Conservation (phyloP, 495 filamentous ascomycete genomes). For the Neurospora terricola region DNA sequence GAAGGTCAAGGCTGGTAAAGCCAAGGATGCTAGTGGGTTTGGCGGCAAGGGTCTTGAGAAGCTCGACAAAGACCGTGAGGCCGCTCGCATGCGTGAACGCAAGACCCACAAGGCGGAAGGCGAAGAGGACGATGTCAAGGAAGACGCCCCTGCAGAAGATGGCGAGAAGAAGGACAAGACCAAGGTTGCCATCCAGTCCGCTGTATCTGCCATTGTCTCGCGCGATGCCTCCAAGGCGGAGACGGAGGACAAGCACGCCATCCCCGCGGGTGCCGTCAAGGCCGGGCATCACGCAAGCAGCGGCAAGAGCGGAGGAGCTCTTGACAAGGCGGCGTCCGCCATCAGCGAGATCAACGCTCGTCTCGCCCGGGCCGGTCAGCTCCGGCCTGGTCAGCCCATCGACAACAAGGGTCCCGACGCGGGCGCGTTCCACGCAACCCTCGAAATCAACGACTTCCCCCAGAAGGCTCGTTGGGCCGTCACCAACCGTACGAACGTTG, state of each 20-base stretch:
- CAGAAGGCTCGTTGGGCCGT: conserved; percentile 99
- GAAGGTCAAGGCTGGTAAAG: conserved; percentile 87
- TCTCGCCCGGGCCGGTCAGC: conserved; percentile 72
- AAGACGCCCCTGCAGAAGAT: conserved; percentile 54
- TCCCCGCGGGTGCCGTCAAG: conserved; percentile 49
- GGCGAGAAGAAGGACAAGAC: conserved; percentile 51
- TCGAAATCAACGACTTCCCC: conserved; percentile 99
- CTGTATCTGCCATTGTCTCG: conserved; percentile 46
- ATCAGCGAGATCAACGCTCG: conserved; percentile 81
- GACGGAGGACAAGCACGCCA: conserved; percentile 41
- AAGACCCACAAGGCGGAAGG: conserved; percentile 86
- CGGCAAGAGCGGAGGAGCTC: conserved; percentile 50
- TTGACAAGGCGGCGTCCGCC: conserved; percentile 77
- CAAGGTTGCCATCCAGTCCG: conserved; percentile 51
- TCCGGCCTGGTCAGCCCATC: conserved; percentile 86
- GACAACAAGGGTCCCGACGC: conserved; percentile 98
- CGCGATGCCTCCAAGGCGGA: conserved; percentile 28
- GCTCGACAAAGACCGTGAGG: conserved; percentile 82
- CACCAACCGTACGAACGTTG: conserved; percentile 97
- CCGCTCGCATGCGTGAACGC: conserved; percentile 71
- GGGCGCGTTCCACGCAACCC: conserved; percentile 89
- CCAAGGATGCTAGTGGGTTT: conserved; percentile 80
- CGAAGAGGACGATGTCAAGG: conserved; percentile 76
- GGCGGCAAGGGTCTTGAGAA: conserved; percentile 91
- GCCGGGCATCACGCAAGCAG: conserved; percentile 33